These are phyloP conservation scores for Arthrinium phaeospermum DNA, from an alignment of 2,329 filamentous ascomycete genomes.

Conservation along the genomic window DNA sequence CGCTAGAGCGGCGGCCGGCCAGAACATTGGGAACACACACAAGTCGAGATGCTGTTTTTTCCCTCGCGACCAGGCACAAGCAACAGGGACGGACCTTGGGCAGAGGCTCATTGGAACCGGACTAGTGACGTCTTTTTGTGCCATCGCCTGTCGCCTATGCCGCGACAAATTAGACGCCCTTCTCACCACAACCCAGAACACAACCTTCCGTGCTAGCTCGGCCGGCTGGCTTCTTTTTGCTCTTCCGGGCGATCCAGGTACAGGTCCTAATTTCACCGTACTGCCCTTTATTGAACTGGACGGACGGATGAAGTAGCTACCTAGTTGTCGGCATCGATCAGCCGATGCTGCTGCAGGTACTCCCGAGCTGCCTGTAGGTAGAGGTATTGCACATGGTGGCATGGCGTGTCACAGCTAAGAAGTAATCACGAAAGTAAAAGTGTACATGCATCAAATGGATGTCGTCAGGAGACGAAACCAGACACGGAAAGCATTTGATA, in stretches of 20 bases:
- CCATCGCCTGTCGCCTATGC: background rate
- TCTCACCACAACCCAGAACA: background rate
- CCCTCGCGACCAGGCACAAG: background rate
- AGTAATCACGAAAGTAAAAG: background rate
- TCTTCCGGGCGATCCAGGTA: background rate
- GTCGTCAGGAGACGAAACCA: background rate
- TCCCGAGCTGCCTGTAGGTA: background rate
- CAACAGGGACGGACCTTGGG: slow-evolving; percentile 3
- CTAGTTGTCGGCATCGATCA: background rate
- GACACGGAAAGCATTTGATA: background rate
- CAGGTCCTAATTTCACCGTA: background rate
- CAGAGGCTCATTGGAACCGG: background rate
- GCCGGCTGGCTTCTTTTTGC: background rate
- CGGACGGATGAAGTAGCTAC: background rate
- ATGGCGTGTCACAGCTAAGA: background rate
- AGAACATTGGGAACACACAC: background rate
- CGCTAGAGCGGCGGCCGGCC: background rate
- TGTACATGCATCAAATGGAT: background rate
- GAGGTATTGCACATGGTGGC: background rate
- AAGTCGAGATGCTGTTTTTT: background rate
- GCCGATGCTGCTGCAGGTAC: background rate
- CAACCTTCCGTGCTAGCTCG: background rate
- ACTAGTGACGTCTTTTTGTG: slow-evolving; percentile 6
- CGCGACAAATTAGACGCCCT: background rate
- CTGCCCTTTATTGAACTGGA: background rate